A percentile compares a stretch with the other conserved stretches of the same genome.
Evolutionary conservation across 345 rosid species (phyloP).

Genomic region (Melaleuca alternifolia): DNA sequence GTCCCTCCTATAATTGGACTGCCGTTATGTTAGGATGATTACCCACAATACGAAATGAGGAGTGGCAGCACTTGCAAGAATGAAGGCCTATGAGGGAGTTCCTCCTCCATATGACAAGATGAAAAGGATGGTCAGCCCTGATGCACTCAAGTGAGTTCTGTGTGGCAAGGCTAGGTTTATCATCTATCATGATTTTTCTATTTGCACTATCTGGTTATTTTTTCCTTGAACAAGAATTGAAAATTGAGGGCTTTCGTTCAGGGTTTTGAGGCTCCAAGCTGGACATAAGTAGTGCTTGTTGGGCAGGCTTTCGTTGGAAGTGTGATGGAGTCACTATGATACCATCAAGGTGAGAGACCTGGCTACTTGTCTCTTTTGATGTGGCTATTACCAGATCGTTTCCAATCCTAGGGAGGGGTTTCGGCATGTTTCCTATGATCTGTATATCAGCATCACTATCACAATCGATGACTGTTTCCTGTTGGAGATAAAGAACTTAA

Average conservation of each 20-base stretch:
- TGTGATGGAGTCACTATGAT: constrained; percentile 84
- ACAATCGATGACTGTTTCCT: neutral
- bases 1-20: neutral
- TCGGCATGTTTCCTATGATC: neutral
- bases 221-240: neutral
- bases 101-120: constrained; percentile 79
- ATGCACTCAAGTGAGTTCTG: constrained; percentile 60
- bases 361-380: neutral
- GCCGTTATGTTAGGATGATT: constrained; percentile 38
- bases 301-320: constrained; percentile 63
- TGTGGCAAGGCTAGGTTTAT: neutral
- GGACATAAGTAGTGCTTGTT: constrained; percentile 75
- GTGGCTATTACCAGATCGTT: no score
- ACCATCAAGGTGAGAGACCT: constrained; percentile 51
- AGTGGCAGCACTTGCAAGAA: constrained; percentile 62
- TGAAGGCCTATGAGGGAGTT: constrained; percentile 70
- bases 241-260: neutral
- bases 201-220: fast-evolving
- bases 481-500: neutral
- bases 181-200: neutral
- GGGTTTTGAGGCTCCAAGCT: constrained; percentile 88
- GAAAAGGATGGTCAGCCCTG: constrained; percentile 87
- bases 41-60: constrained; percentile 88
- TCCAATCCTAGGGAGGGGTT: neutral
- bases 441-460: neutral